Evolutionary conservation across 768 basidiomycete species (phyloP).

Genomic region (Butyriboletus loyo): DNA sequence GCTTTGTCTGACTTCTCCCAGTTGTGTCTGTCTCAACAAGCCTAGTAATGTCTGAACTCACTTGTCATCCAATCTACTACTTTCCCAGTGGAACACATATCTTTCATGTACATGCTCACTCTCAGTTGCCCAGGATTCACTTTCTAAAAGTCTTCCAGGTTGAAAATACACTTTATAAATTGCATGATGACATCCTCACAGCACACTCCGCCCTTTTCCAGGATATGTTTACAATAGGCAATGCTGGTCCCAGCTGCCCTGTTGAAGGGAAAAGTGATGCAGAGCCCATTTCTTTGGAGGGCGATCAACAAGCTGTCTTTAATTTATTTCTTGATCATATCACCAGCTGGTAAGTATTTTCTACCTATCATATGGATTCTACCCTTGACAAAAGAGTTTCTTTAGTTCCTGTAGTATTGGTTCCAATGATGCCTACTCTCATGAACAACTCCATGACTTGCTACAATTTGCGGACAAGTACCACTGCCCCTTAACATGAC

Average conservation of each 20-base stretch:
- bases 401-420: not conserved
- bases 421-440: not conserved
- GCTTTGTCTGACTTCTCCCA: too few species aligned
- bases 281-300: not conserved
- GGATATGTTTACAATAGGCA: not conserved
- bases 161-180: not conserved
- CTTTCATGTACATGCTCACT: not conserved
- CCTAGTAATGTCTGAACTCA: too few species aligned
- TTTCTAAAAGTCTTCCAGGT: not conserved
- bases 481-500: not conserved
- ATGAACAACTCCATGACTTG: not conserved
- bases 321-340: not conserved
- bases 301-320: not conserved
- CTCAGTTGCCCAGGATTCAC: too few species aligned
- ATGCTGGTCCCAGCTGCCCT: not conserved
- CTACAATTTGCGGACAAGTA: not conserved
- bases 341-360: not conserved
- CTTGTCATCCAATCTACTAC: too few species aligned
- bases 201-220: not conserved
- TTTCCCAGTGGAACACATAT: not conserved
- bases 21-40: too few species aligned
- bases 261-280: not conserved
- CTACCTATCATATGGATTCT: not conserved
- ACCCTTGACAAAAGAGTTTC: not conserved
- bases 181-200: not conserved